Percentiles rank a stretch among this genome's conserved stretches.
Conservation (phyloP, 176 grass and related monocot genomes). For the Saccharum spontaneum region DNA sequence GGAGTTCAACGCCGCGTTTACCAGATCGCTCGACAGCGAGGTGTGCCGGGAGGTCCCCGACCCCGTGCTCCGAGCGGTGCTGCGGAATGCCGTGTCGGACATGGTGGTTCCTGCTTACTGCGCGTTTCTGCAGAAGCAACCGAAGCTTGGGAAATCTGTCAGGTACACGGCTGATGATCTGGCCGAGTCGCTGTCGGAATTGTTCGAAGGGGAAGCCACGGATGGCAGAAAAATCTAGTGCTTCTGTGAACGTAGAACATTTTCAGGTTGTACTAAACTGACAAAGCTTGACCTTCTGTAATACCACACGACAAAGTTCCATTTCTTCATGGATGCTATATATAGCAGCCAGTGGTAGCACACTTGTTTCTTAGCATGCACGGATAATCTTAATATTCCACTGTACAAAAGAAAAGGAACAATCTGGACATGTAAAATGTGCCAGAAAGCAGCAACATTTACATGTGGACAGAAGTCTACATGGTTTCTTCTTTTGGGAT, state of each 20-base stretch:
- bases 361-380: not conserved
- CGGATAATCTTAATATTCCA: not conserved
- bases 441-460: not conserved
- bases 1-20: conserved; percentile 18
- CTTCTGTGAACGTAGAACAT: not conserved
- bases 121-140: conserved; percentile 12
- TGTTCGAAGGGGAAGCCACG: conserved; percentile 15
- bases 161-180: not conserved
- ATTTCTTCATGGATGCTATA: not conserved
- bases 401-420: not conserved
- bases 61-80: conserved; percentile 5
- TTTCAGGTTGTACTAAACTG: not conserved
- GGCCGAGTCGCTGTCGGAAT: not conserved
- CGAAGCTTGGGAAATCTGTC: not conserved
- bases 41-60: not conserved
- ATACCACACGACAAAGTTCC: not conserved
- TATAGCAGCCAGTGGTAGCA: not conserved
- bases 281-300: not conserved
- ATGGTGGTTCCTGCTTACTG: conserved; percentile 29
- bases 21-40: not conserved
- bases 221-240: not conserved
- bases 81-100: not conserved
- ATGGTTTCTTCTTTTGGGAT: not conserved
- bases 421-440: not conserved
- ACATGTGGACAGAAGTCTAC: not conserved